Evolutionary conservation across 2,329 filamentous ascomycete species (phyloP).

Genomic region (Calonectria naviculata): DNA sequence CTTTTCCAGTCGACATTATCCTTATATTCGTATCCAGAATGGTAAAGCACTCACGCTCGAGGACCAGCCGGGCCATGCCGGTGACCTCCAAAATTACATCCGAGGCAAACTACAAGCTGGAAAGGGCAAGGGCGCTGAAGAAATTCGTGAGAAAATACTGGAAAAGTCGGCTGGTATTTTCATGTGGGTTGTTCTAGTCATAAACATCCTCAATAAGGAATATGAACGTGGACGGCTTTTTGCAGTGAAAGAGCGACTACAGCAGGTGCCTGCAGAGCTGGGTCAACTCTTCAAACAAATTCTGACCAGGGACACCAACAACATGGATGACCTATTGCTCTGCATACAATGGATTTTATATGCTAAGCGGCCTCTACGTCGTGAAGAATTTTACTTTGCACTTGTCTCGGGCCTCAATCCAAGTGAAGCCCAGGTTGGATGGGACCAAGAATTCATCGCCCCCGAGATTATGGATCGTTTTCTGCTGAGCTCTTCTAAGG

Average conservation of each 20-base stretch:
- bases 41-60: conserved; percentile 43
- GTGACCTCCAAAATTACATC: conserved; percentile 41
- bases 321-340: conserved; percentile 53
- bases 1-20: conserved; percentile 61
- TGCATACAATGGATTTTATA: conserved; percentile 66
- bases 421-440: conserved; percentile 32
- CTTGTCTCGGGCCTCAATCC: conserved; percentile 4
- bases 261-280: conserved; percentile 51
- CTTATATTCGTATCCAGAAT: conserved; percentile 47
- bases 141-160: conserved; percentile 38
- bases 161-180: conserved; percentile 55
- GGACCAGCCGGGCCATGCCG: conserved; percentile 32
- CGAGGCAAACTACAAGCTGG: conserved; percentile 12
- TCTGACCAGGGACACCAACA: conserved; percentile 56
- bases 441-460: conserved; percentile 21
- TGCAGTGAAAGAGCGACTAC: conserved; percentile 41
- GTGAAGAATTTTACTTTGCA: conserved; percentile 55
- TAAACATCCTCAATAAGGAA: conserved; percentile 51
- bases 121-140: accelerated
- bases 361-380: conserved; percentile 53
- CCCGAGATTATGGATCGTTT: neutral
- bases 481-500: neutral
- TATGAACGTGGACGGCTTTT: conserved; percentile 40
- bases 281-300: conserved; percentile 64
- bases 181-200: conserved; percentile 55